Evolutionary conservation across 73 alveolate species (phyloP).

Genomic region (Uronychia binucleata): DNA sequence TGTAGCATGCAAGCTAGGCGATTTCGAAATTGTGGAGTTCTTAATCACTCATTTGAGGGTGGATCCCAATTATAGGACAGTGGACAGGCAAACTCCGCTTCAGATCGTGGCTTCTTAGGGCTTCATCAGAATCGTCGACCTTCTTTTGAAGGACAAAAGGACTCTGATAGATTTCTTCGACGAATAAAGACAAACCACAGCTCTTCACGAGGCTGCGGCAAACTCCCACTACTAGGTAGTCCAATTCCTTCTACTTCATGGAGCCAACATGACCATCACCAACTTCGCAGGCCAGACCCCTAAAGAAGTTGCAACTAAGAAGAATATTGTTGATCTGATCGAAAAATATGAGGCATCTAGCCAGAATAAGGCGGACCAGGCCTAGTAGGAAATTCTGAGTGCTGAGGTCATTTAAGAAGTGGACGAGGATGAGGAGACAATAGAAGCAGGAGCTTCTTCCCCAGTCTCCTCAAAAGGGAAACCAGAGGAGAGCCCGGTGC

Average conservation of each 20-base stretch:
- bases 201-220: conserved; percentile 44
- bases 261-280: conserved; percentile 21
- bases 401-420: not conserved
- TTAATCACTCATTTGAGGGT: conserved; percentile 20
- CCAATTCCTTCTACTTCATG: conserved; percentile 20
- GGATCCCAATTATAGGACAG: conserved; percentile 24
- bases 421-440: conserved; percentile 10
- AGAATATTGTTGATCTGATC: conserved; percentile 14
- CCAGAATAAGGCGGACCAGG: conserved; percentile 54
- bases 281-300: conserved; percentile 17
- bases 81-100: conserved; percentile 40
- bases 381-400: not conserved
- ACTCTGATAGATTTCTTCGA: conserved; percentile 5
- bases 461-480: not conserved
- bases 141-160: conserved; percentile 46
- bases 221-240: conserved; percentile 21
- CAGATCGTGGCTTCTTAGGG: conserved; percentile 42
- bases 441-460: conserved; percentile 1
- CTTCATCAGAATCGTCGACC: conserved; percentile 36
- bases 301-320: conserved; percentile 41
- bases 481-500: not conserved
- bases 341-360: conserved; percentile 46
- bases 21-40: conserved; percentile 38
- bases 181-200: conserved; percentile 22
- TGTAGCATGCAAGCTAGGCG: conserved; percentile 37